Evolutionary conservation across 2,329 filamentous ascomycete genomes (phyloP).

Genomic region (Xylariomycetidae sp.): DNA sequence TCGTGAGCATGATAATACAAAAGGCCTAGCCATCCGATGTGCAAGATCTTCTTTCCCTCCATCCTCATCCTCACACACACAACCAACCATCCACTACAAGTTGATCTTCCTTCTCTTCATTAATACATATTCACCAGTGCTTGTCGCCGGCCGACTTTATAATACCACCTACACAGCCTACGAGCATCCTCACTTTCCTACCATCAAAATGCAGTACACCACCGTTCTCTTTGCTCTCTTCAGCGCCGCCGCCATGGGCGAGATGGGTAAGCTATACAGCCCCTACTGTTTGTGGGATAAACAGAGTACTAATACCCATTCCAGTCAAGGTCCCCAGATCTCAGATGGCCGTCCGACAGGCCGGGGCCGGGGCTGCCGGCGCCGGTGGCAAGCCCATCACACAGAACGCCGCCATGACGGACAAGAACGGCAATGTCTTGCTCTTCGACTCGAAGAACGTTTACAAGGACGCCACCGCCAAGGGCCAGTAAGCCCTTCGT

Average conservation of each 20-base stretch:
- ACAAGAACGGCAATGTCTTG: constrained; percentile 37
- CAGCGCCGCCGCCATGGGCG: constrained; percentile 40
- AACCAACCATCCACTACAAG: constrained; percentile 13
- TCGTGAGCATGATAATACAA: constrained; percentile 14
- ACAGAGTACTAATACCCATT: constrained; percentile 6
- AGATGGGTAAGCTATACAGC: constrained; percentile 18
- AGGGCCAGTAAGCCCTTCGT: constrained; percentile 30
- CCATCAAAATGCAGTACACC: constrained; percentile 49
- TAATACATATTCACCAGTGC: constrained; percentile 28
- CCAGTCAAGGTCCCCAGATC: constrained; percentile 28
- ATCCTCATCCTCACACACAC: constrained; percentile 20
- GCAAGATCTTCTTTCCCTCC: constrained; percentile 11
- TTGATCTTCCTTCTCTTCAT: constrained; percentile 20
- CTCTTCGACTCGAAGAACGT: constrained; percentile 38
- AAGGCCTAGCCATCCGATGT: constrained; percentile 14
- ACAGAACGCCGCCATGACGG: constrained; percentile 40
- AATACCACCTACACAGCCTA: constrained; percentile 26
- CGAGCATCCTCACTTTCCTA: constrained; percentile 15
- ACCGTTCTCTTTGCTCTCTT: constrained; percentile 41
- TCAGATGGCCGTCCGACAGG: constrained; percentile 10
- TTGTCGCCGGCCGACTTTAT: constrained; percentile 51
- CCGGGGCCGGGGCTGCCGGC: constrained; percentile 12
- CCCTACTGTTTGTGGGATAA: not conserved
- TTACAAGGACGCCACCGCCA: constrained; percentile 32
- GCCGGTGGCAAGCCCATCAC: too few species aligned